Base-by-base conservation (phyloP, 2,329 filamentous ascomycete species). In the Zymoseptoria pseudotritici region DNA sequence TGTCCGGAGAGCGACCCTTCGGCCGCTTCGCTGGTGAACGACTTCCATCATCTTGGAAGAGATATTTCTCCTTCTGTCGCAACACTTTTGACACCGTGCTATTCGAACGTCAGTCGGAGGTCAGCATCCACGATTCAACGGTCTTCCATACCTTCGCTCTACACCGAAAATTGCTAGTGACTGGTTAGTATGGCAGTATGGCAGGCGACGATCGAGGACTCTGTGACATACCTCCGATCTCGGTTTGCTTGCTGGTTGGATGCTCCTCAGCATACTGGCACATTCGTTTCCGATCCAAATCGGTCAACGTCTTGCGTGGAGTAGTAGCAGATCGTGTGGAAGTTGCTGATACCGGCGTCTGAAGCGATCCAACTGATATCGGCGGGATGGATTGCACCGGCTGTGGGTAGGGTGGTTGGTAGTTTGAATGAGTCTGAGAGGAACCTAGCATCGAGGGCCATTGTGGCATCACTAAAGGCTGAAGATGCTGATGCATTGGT, bases 71-170 rank as follows among this genome's bases (percentile, higher is more conserved):
- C 77, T 93, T 96, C 71, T 96, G 88, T 57, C 93, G 87, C 65
- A 99, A 77, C 58, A 97, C 94, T 74, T 99, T 99, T 58, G 94
- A 99, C n/a, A 99, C 94, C 54, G 94, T 99, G 78, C 94, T 99
- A 74, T 59, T 70, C 54, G 62, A 59, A 61, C 50, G 61, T 67
- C 50, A 65, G 63, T 50, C 61, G 56, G 54, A 52, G 42, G 55
- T 29, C 20, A 54, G 13, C 17, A 9, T 21, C 54, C 11, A 50
- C 10, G 20, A 51, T 57, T 57, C 31, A 55, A 55, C 50, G 5
- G 21, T 29, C 78, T 74, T 86, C 17, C 13, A 46, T 46, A 97
- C 94, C 94, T 97, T 87, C 94, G 82, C 78, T 99, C 94, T 56
- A 99, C 94, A 42, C 92, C 93, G 77, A 99, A 99, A 73, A 91